These are phyloP conservation scores for Fragilaria crotonensis DNA, from an alignment of 108 stramenopile species.

Conservation along the genomic window DNA sequence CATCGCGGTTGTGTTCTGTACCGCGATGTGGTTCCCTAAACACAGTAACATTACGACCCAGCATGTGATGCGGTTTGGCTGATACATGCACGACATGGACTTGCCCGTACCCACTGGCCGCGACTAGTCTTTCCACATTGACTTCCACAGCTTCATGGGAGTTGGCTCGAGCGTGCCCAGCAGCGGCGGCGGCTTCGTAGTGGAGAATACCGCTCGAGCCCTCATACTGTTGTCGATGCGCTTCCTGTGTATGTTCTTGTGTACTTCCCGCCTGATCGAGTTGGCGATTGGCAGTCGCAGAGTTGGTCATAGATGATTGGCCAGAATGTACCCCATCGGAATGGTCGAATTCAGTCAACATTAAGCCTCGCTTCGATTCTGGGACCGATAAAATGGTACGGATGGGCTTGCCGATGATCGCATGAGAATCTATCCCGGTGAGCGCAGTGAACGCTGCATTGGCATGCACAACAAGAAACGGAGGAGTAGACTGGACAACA, in stretches of 20 bases:
- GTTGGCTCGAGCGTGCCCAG: conserved; percentile 1
- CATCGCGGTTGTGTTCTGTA: not conserved
- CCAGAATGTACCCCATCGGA: not conserved
- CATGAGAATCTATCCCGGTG: conserved; percentile 52
- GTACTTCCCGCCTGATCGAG: conserved; percentile 15
- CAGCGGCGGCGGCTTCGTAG: conserved; percentile 3
- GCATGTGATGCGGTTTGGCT: conserved; percentile 15
- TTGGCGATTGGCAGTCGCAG: conserved; percentile 12
- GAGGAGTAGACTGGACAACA: conserved; percentile 39
- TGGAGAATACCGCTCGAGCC: not conserved
- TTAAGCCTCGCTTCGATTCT: conserved; percentile 1
- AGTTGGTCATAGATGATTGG: conserved; percentile 2
- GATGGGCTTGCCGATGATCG: conserved; percentile 49
- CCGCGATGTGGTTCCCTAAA: too few relatives aligned
- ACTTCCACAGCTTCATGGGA: conserved; percentile 9
- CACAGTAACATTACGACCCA: conserved; percentile 23
- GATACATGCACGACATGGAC: conserved; percentile 27
- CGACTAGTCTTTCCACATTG: conserved; percentile 45
- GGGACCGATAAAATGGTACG: conserved; percentile 29
- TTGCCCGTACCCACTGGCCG: conserved; percentile 45
- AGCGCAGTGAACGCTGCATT: conserved; percentile 68
- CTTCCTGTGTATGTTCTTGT: conserved; percentile 15
- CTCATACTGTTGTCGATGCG: conserved; percentile 4
- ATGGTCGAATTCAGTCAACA: not conserved
- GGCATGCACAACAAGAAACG: conserved; percentile 50